These are phyloP conservation scores for Lactifluus rugatus DNA, from an alignment of 768 basidiomycete species.

Conservation along the genomic window DNA sequence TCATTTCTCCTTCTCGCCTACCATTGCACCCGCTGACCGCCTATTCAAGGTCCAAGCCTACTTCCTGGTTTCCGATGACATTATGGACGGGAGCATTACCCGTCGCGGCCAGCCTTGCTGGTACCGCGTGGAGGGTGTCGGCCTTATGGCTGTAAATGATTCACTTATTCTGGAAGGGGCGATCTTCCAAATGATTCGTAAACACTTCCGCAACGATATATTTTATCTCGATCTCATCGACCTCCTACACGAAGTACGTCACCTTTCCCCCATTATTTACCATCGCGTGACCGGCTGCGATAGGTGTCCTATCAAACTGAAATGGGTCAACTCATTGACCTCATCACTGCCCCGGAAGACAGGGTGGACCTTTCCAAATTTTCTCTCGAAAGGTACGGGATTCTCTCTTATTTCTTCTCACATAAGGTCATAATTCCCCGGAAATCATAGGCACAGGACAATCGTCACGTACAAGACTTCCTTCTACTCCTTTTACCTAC, in stretches of 20 bases:
- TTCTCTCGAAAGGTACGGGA: conserved; percentile 68
- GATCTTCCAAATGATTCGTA: conserved; percentile 85
- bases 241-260: conserved; percentile 72
- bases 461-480: conserved; percentile 98
- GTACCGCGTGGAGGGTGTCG: conserved; percentile 65
- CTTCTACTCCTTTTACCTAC: conserved; percentile 97
- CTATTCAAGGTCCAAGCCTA: conserved; percentile 78
- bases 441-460: conserved; percentile 56
- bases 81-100: conserved; percentile 94
- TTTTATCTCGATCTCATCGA: conserved; percentile 90
- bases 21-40: background rate
- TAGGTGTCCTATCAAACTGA: conserved; percentile 80
- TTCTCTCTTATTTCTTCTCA: background rate
- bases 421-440: background rate
- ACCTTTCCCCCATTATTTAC: background rate
- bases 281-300: background rate
- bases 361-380: conserved; percentile 80
- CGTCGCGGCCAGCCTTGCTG: conserved; percentile 93
- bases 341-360: conserved; percentile 92
- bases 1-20: background rate
- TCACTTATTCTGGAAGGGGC: conserved; percentile 92
- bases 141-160: conserved; percentile 90
- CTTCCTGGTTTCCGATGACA: conserved; percentile 95
- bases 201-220: conserved; percentile 66
- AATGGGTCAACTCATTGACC: conserved; percentile 91